phyloP scores from a whole-genome alignment of 495 filamentous ascomycete species.

The Podospora anserina region DNA sequence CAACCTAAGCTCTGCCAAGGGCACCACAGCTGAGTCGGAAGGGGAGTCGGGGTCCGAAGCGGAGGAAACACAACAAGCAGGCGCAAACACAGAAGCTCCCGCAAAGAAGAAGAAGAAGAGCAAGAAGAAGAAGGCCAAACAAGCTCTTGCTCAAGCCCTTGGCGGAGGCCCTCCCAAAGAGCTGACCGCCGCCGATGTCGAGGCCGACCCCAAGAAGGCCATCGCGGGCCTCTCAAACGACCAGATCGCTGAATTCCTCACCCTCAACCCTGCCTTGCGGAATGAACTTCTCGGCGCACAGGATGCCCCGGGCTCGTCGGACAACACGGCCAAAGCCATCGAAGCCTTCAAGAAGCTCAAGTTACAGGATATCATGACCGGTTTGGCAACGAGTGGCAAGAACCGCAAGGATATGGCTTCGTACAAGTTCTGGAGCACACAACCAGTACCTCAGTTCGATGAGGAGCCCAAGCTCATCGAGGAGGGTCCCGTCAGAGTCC shows the following conservation, averaged over 20 bases:
- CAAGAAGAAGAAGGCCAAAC: conserved; percentile 52
- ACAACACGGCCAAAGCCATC: conserved; percentile 41
- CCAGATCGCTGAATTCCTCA: conserved; percentile 54
- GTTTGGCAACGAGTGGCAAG: conserved; percentile 69
- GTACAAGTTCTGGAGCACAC: conserved; percentile 98
- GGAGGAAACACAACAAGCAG: conserved; percentile 22
- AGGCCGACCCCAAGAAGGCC: conserved; percentile 38
- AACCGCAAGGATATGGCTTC: conserved; percentile 92
- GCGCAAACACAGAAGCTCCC: conserved; percentile 18
- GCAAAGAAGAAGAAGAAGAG: conserved; percentile 52
- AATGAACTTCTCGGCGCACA: conserved; percentile 46
- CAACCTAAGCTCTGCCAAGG: conserved; percentile 13
- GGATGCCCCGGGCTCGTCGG: conserved; percentile 20
- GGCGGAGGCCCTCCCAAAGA: conserved; percentile 6
- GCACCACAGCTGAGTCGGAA: conserved; percentile 37
- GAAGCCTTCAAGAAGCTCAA: conserved; percentile 70
- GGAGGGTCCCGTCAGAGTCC: conserved; percentile 56
- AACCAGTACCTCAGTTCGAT: conserved; percentile 85
- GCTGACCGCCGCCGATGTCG: conserved; percentile 16
- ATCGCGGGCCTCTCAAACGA: conserved; percentile 44
- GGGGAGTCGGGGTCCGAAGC: conserved; percentile 40
- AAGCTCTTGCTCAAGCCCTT: conserved; percentile 27
- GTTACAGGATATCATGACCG: conserved; percentile 77
- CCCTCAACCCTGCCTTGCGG: conserved; percentile 60
- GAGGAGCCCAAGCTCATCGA: conserved; percentile 39